These are phyloP conservation scores for Clavariopsis aquatica DNA, from an alignment of 495 filamentous ascomycete species.

Conservation along the genomic window DNA sequence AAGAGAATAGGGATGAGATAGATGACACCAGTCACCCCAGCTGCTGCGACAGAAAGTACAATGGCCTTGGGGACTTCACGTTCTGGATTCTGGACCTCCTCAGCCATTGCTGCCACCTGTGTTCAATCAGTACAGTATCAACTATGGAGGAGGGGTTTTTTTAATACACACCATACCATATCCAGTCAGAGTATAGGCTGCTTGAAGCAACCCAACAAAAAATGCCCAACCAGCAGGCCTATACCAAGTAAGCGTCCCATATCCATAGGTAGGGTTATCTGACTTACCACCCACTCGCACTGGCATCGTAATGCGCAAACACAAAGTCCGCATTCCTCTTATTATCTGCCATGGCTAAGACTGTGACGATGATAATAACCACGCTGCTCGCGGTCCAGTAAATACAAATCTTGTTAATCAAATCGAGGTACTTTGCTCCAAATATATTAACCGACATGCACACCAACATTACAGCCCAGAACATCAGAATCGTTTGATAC, in stretches of 20 bases:
- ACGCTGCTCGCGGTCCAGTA: slow-evolving; percentile 66
- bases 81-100: slow-evolving; percentile 56
- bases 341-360: slow-evolving; percentile 60
- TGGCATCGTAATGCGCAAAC: slow-evolving; percentile 63
- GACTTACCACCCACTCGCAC: slow-evolving; percentile 56
- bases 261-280: slow-evolving; percentile 9
- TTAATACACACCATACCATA: slow-evolving; percentile 54
- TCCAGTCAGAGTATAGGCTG: slow-evolving; percentile 60
- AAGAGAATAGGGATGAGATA: slow-evolving; percentile 66
- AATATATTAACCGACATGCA: slow-evolving; percentile 63
- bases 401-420: slow-evolving; percentile 69
- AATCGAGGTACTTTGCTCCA: slow-evolving; percentile 56
- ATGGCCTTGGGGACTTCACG: slow-evolving; percentile 62
- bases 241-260: background rate
- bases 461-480: slow-evolving; percentile 63
- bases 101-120: slow-evolving; percentile 51
- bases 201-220: slow-evolving; percentile 55
- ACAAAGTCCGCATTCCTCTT: slow-evolving; percentile 58
- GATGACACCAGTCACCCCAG: slow-evolving; percentile 60
- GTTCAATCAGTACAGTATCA: background rate
- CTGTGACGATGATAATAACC: slow-evolving; percentile 59
- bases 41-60: slow-evolving; percentile 59
- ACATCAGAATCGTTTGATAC: slow-evolving; percentile 66
- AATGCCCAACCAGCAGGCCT: slow-evolving; percentile 54
- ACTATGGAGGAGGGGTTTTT: background rate